These are phyloP conservation scores for Lotus japonicus DNA, from an alignment of 306 rosid species.

Conservation along the genomic window DNA sequence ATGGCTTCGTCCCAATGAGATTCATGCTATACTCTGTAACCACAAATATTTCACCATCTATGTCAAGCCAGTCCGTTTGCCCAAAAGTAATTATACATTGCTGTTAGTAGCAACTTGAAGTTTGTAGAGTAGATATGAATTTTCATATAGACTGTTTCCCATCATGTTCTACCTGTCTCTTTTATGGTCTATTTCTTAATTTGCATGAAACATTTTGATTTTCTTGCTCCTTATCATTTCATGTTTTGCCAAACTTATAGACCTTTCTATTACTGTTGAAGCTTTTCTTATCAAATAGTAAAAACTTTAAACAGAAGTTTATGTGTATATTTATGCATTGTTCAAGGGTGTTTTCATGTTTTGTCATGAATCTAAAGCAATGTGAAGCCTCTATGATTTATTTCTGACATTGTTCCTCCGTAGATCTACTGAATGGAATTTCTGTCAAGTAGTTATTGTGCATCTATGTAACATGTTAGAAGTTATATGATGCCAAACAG, in stretches of 20 bases:
- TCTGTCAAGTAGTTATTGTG: neutral
- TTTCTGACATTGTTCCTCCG: conserved; percentile 8
- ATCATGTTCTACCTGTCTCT: neutral
- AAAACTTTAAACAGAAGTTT: neutral
- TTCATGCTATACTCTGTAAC: conserved; percentile 81
- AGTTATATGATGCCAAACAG: conserved; percentile 6
- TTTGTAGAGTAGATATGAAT: conserved; percentile 11
- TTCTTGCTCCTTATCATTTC: conserved; percentile 6
- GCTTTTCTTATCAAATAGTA: conserved; percentile 8
- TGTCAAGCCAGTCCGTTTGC: conserved; percentile 77
- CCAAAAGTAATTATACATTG: conserved; percentile 56
- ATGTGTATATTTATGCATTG: conserved; percentile 3
- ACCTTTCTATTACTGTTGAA: conserved; percentile 1
- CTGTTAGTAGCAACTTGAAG: conserved; percentile 4
- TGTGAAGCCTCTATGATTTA: neutral
- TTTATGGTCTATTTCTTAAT: neutral
- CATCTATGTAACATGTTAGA: neutral
- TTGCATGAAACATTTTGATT: neutral
- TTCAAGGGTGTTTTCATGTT: neutral
- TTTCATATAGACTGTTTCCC: neutral
- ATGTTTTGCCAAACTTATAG: neutral
- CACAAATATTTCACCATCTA: conserved; percentile 64
- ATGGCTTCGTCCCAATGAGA: conserved; percentile 99
- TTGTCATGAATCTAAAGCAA: conserved; percentile 16
- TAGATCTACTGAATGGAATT: neutral